Percentiles rank a stretch among this genome's conserved stretches.
Conservation (phyloP, 2,329 filamentous ascomycete species). For the Lecanicillium sp. region DNA sequence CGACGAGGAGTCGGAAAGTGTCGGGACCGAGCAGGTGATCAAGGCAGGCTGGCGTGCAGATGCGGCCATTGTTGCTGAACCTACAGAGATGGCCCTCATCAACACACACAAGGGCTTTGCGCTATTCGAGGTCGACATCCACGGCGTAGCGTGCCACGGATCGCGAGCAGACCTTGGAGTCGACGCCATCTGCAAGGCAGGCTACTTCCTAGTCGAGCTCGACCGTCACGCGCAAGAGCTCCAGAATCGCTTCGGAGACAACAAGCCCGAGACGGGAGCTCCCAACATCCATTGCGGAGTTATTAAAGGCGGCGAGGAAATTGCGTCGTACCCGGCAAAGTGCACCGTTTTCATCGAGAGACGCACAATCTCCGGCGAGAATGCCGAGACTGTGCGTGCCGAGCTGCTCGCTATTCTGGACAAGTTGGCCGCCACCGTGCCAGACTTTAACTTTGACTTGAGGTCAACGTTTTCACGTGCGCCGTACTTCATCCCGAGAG, state of each 20-base stretch:
- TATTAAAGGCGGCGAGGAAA: conserved; percentile 35
- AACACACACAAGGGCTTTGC: conserved; percentile 36
- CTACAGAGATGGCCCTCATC: conserved; percentile 27
- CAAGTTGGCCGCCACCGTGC: conserved; percentile 15
- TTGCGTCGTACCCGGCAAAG: conserved; percentile 33
- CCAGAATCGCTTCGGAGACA: conserved; percentile 18
- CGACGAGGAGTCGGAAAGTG: conserved; percentile 36
- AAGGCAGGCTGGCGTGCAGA: conserved; percentile 38
- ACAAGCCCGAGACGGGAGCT: conserved; percentile 21
- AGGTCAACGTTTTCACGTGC: conserved; percentile 28
- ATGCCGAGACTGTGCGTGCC: conserved; percentile 18
- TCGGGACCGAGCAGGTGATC: conserved; percentile 35
- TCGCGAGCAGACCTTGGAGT: conserved; percentile 26
- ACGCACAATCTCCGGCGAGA: conserved; percentile 31
- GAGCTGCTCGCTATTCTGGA: conserved; percentile 24
- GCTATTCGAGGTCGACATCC: conserved; percentile 25
- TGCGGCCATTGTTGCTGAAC: conserved; percentile 34
- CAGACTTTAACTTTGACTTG: conserved; percentile 25
- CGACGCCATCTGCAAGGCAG: conserved; percentile 35
- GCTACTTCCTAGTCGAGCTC: conserved; percentile 30
- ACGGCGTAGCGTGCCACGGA: conserved; percentile 23
- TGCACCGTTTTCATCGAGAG: conserved; percentile 35
- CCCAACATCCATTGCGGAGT: conserved; percentile 31
- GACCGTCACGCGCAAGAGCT: conserved; percentile 13
- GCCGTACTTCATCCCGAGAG: conserved; percentile 22